phyloP scores from a whole-genome alignment of 2,329 filamentous ascomycete genomes.

The Cladosporium sp. region DNA sequence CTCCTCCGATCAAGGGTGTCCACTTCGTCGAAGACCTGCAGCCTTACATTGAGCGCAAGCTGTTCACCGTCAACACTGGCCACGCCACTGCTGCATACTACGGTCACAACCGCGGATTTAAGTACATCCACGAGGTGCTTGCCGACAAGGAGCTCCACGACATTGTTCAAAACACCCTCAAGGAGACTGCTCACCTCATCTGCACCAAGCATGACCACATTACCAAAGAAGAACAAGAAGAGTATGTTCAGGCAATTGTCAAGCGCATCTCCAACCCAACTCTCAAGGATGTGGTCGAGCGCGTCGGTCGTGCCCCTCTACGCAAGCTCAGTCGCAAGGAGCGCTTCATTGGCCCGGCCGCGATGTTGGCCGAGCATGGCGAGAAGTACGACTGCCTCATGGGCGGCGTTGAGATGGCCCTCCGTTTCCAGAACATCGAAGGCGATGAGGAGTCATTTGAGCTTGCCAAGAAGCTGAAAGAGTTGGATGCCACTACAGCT shows the following conservation, averaged over 20 bases:
- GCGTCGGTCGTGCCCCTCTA: slow-evolving; percentile 89
- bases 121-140: slow-evolving; percentile 84
- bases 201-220: slow-evolving; percentile 78
- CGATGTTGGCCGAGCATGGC: slow-evolving; percentile 78
- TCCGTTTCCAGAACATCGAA: slow-evolving; percentile 92
- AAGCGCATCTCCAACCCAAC: slow-evolving; percentile 89
- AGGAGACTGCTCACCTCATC: slow-evolving; percentile 83
- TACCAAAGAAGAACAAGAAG: slow-evolving; percentile 66
- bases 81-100: slow-evolving; percentile 96
- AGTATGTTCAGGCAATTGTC: slow-evolving; percentile 90
- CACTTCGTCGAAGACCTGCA: slow-evolving; percentile 88
- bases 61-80: slow-evolving; percentile 98
- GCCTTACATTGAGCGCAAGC: slow-evolving; percentile 98
- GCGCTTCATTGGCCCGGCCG: slow-evolving; percentile 88
- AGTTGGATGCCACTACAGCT: slow-evolving; percentile 67
- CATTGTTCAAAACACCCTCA: slow-evolving; percentile 73
- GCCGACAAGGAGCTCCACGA: slow-evolving; percentile 73
- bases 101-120: slow-evolving; percentile 80
- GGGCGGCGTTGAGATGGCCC: slow-evolving; percentile 81
- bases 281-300: slow-evolving; percentile 87
- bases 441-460: slow-evolving; percentile 86
- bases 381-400: slow-evolving; percentile 70
- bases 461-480: slow-evolving; percentile 79
- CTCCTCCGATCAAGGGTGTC: slow-evolving; percentile 77
- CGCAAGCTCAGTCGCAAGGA: slow-evolving; percentile 94